Base-by-base conservation (phyloP, 805 yeast genomes). In the Candida verbasci region DNA sequence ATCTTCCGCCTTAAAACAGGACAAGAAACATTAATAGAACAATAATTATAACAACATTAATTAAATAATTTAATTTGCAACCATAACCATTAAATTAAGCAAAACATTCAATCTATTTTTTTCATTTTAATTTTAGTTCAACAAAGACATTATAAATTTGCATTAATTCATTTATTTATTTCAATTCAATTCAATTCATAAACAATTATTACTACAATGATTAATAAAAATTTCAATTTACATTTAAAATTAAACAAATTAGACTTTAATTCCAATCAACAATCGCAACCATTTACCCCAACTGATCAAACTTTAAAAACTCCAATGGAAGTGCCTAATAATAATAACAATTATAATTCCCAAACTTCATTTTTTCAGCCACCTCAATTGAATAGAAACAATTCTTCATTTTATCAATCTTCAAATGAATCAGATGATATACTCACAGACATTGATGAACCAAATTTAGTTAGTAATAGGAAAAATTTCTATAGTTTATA, bases 391-490 rank as follows among this genome's bases (percentile, higher is more conserved):
- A n/a, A n/a, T 17, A 7, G 15, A 4, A 12, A 18, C 12, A 6
- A 8, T 27, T n/a, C n/a, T 12, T 22, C 18, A 24, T 29, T 28
- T 37, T 43, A 31, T 34, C 35, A 29, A 4, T 38, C 62, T 12
- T 62, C 60, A 42, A 63, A 51, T 40, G 72, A 67, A 43, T 54
- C 63, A 23, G 72, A 66, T 43, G 72, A 67, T 46, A 52, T 67
- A 24, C 48, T 67, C 31, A 61, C 65, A n/a, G 70, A 64, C 35
- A 52, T 52, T 9, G 71, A 64, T 45, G 70, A 61, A 33, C 42
- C 42, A 8, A 21, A 11, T 10, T 16, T 11, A 6, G 3, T 24
- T 16, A 48, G 54, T 15, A 45, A 39, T 24, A 24, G 37, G 9
- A 48, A 56, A n/a, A 53, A 50, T 29, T 53, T 50, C 35, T 65